Base-by-base conservation (phyloP, 306 rosid species). In the Vigna angularis region DNA sequence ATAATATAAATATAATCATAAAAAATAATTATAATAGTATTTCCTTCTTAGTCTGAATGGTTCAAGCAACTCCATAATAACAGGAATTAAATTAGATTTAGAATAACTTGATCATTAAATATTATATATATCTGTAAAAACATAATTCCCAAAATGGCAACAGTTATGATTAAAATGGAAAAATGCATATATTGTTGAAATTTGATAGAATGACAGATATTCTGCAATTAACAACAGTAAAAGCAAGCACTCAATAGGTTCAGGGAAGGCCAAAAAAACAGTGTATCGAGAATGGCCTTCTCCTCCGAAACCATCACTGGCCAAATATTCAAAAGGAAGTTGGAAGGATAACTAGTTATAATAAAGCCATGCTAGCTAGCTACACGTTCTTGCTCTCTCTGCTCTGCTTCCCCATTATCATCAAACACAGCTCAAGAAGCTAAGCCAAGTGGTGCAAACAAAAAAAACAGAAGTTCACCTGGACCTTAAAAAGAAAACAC, bases 401-500 rank as follows among this genome's bases (percentile, higher is more conserved):
- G 47, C 49, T 38, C 38, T 34, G 38, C 4, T 30, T 64, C 28
- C 38, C 30, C 50, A 65, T 5, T 40, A 40, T 40, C 17, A 65
- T 65, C 40, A 38, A 40, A n/a, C 45, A 62, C 68, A 61, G 24
- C 24, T 32, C 47, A 62, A 62, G 16, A 62, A 34, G 45, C 13
- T 32, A 16, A 62, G 9, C 28, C 11, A 63, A 34, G 51, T 65
- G 51, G 16, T 17, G 51, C n/a, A 38, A 65, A 38, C 0, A 18
- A 2, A 40, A 17, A 34, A 28, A 13, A 44, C 8, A 7, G 9
- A 59, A 30, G 1, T 12, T 45, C 79, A 71, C 72, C 77, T 85
- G 16, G 94, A 88, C 13, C 89, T 91, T 90, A 57, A 62, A 73
- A 94, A 87, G 92, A 92, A 94, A 77, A 94, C 79, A 69, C 98